Base-by-base conservation (phyloP, 352 stramenopile species). In the Halophytophthora polymorphica region DNA sequence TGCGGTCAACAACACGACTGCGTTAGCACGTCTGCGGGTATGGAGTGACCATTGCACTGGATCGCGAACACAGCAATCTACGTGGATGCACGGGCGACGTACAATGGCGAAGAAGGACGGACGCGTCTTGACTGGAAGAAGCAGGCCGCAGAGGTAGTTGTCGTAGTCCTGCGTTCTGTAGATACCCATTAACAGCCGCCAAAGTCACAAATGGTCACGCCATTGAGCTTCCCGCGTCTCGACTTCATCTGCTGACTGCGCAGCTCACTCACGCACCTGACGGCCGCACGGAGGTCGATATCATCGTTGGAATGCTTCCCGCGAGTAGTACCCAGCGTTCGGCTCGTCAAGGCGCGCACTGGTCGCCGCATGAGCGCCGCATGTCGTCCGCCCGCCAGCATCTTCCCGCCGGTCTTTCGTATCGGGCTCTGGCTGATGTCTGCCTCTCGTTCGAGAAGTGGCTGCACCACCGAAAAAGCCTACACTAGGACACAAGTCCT, bases 161-260 rank as follows among this genome's bases (percentile, higher is more conserved):
- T 93, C 82, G 56, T 92, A 95, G 65, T 95, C 84, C 36, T 84
- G 53, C 57, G 86, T 89, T 53, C 83, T 94, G 64, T 18, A 46
- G 22, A 52, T 23, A 34, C 23, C 1, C 10, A 18, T 15, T 19
- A 14, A 44, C 6, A n/a, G 19, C 12, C 17, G 18, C 39, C 28
- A 17, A 40, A 8, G 18, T n/a, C n/a, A n/a, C n/a, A n/a, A n/a
- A n/a, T n/a, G n/a, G n/a, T n/a, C n/a, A n/a, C n/a, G n/a, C n/a
- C n/a, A n/a, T n/a, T n/a, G n/a, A n/a, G n/a, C n/a, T n/a, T n/a
- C n/a, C n/a, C n/a, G n/a, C n/a, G n/a, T n/a, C n/a, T n/a, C n/a
- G n/a, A n/a, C n/a, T n/a, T n/a, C n/a, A n/a, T n/a, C n/a, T n/a
- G n/a, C 28, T 12, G 13, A 3, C 18, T 17, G 12, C 15, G 14